Conservation (phyloP, 495 filamentous ascomycete genomes). For the Penicillium turbatum region DNA sequence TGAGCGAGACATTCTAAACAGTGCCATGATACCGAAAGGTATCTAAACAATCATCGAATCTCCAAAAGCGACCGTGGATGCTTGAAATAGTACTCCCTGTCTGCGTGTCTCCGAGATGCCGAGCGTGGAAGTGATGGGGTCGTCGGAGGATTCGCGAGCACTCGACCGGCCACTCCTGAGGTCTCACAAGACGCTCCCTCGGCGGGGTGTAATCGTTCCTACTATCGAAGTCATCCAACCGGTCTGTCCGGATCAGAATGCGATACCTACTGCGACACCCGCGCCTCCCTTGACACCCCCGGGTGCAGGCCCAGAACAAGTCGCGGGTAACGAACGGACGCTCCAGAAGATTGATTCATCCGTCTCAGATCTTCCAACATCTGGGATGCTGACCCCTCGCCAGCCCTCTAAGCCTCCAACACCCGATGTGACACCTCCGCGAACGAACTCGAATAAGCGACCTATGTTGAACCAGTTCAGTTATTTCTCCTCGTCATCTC, state of each 20-base stretch:
- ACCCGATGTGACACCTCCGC: constrained; percentile 68
- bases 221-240: constrained; percentile 26
- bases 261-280: constrained; percentile 24
- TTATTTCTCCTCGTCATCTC: constrained; percentile 44
- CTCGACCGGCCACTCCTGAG: constrained; percentile 35
- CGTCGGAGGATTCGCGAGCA: constrained; percentile 31
- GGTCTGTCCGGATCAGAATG: constrained; percentile 24
- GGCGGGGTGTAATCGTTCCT: constrained; percentile 28
- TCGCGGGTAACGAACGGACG: constrained; percentile 19
- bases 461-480: constrained; percentile 35
- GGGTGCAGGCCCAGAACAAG: constrained; percentile 24
- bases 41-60: not conserved
- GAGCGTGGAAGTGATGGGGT: constrained; percentile 30
- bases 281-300: constrained; percentile 42
- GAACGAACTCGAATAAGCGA: constrained; percentile 41
- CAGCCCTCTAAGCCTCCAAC: constrained; percentile 67
- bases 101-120: constrained; percentile 31
- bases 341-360: constrained; percentile 25
- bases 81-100: not conserved
- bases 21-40: constrained; percentile 6
- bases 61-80: not conserved
- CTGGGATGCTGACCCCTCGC: constrained; percentile 50
- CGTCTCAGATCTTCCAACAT: constrained; percentile 19
- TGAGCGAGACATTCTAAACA: not conserved
- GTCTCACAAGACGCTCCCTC: constrained; percentile 46